phyloP scores from a whole-genome alignment of 495 filamentous ascomycete genomes.

The Trichocladium antarcticum region DNA sequence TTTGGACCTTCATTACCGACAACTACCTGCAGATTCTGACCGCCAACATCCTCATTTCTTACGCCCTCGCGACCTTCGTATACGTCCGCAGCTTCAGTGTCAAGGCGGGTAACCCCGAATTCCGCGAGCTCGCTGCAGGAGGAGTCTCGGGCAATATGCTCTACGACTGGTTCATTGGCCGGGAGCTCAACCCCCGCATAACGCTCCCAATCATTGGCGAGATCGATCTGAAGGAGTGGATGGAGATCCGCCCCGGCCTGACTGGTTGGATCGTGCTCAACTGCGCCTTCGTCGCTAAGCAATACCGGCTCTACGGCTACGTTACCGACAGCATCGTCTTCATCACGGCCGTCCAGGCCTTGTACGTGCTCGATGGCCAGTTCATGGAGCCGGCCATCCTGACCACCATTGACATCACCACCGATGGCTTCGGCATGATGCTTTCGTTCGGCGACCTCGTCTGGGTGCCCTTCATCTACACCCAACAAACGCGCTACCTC shows the following conservation, averaged over 20 bases:
- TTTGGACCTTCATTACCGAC: constrained; percentile 90
- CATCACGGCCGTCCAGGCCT: constrained; percentile 61
- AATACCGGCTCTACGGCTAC: constrained; percentile 72
- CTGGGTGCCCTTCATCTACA: constrained; percentile 90
- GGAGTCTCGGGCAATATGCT: constrained; percentile 75
- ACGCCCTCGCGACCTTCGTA: constrained; percentile 55
- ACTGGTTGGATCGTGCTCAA: constrained; percentile 83
- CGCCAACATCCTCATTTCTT: constrained; percentile 65
- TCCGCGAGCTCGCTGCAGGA: constrained; percentile 69
- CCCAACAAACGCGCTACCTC: constrained; percentile 77
- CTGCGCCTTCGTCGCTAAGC: constrained; percentile 72
- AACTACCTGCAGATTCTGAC: constrained; percentile 82
- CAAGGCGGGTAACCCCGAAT: constrained; percentile 53
- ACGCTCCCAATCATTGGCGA: constrained; percentile 65
- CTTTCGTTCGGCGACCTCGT: constrained; percentile 87
- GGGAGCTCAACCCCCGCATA: constrained; percentile 88
- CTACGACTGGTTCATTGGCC: constrained; percentile 96
- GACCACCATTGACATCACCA: constrained; percentile 92
- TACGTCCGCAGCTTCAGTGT: constrained; percentile 75
- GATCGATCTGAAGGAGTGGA: constrained; percentile 83
- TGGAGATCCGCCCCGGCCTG: constrained; percentile 84
- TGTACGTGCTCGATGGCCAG: constrained; percentile 80
- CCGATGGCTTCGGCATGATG: constrained; percentile 95
- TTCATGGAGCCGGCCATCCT: constrained; percentile 86
- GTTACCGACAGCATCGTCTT: constrained; percentile 83